These are phyloP conservation scores for Hymenoscyphus infarciens DNA, from an alignment of 2,329 filamentous ascomycete genomes.

Conservation along the genomic window DNA sequence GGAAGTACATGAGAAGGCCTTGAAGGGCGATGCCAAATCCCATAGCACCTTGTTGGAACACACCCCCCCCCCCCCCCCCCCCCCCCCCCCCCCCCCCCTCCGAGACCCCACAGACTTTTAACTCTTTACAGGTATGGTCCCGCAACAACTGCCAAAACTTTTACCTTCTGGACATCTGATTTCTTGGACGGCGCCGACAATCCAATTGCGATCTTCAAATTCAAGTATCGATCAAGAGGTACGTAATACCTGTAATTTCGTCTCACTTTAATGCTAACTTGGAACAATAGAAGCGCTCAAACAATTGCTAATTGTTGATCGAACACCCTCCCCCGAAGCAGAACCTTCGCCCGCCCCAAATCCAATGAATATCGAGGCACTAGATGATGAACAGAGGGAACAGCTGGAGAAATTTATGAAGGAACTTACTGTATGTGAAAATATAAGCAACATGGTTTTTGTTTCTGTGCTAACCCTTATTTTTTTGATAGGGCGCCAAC, in stretches of 20 bases:
- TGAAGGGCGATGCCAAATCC: constrained; percentile 21
- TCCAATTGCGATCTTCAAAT: constrained; percentile 22
- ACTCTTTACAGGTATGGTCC: too few species aligned
- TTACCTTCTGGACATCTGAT: too few species aligned
- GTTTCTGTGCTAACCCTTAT: not conserved
- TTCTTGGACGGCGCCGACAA: not conserved
- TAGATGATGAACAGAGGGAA: constrained; percentile 5
- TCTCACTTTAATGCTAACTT: not conserved
- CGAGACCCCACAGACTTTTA: too few species aligned
- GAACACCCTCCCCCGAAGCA: constrained; percentile 9
- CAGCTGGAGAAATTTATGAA: constrained; percentile 1
- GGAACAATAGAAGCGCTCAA: not conserved
- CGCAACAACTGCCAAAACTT: too few species aligned
- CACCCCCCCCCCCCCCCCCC: too few species aligned
- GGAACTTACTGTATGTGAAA: constrained; percentile 3
- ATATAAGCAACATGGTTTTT: not conserved
- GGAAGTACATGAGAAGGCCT: constrained; percentile 18
- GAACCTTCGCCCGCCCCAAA: not conserved
- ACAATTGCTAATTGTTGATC: constrained; percentile 5
- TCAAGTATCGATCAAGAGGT: constrained; percentile 31
- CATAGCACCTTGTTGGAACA: constrained; percentile 12
- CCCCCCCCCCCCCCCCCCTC: too few species aligned
- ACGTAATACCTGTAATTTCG: not conserved
- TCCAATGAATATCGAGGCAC: not conserved
- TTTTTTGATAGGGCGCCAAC: not conserved